Percentiles rank a stretch among this genome's conserved stretches.
phyloP scores from a whole-genome alignment of 495 filamentous ascomycete genomes.

The Podospora australis region DNA sequence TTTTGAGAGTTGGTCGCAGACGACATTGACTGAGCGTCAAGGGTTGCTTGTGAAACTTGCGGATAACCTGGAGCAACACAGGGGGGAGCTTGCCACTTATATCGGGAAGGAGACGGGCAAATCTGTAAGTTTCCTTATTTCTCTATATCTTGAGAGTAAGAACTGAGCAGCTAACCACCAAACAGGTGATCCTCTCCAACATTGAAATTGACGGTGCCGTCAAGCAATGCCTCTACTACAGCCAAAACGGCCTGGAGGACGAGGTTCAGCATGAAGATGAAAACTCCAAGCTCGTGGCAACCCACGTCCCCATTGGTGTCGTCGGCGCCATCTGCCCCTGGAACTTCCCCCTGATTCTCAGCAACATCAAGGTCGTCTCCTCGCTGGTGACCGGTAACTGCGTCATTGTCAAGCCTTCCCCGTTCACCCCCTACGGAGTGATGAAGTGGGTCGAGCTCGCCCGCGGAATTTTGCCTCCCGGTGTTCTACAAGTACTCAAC shows the following conservation, averaged over 20 bases:
- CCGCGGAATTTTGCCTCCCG: constrained; percentile 54
- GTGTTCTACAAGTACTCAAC: constrained; percentile 60
- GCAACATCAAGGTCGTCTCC: constrained; percentile 48
- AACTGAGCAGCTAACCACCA: not conserved
- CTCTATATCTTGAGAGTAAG: not conserved
- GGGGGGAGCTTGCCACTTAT: constrained; percentile 30
- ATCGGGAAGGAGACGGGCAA: constrained; percentile 40
- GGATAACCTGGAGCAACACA: constrained; percentile 28
- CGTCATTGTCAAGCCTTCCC: constrained; percentile 57
- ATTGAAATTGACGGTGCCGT: constrained; percentile 23
- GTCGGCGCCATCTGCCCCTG: constrained; percentile 53
- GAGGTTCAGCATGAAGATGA: constrained; percentile 47
- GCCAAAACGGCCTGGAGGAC: constrained; percentile 31
- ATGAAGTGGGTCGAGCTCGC: constrained; percentile 59
- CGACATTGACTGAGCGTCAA: constrained; percentile 42
- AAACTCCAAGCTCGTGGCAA: constrained; percentile 39
- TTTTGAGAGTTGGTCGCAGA: constrained; percentile 39
- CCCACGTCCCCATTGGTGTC: constrained; percentile 48
- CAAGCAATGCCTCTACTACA: constrained; percentile 22
- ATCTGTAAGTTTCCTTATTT: constrained; percentile 16
- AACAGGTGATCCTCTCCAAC: constrained; percentile 17
- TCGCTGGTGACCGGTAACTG: constrained; percentile 55
- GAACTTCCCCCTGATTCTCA: constrained; percentile 58
- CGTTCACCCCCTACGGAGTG: constrained; percentile 62
- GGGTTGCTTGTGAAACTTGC: constrained; percentile 48